phyloP scores from a whole-genome alignment of 2,329 filamentous ascomycete species.

The Ceratocystis variospora region DNA sequence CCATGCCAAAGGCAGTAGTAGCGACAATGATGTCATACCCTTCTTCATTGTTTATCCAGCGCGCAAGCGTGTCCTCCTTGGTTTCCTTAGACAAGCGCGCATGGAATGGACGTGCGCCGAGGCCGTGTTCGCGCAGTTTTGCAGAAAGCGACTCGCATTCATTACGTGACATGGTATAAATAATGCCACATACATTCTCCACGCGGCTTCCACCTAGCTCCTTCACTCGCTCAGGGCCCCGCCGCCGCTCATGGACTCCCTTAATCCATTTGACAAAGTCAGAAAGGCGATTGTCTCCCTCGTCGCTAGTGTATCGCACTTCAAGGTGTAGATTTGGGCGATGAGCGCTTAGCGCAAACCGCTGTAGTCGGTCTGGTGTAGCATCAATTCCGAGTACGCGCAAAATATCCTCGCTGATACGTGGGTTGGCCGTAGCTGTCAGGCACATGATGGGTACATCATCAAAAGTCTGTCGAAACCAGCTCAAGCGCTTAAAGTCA shows the following conservation, averaged over 20 bases:
- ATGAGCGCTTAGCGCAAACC: constrained; percentile 72
- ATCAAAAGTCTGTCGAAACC: constrained; percentile 71
- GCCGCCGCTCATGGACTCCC: constrained; percentile 55
- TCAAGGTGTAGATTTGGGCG: constrained; percentile 83
- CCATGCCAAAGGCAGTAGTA: constrained; percentile 95
- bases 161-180: constrained; percentile 61
- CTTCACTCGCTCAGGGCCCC: constrained; percentile 41
- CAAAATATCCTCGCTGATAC: constrained; percentile 73
- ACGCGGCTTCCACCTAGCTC: constrained; percentile 47
- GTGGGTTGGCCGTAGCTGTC: constrained; percentile 76
- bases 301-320: constrained; percentile 66
- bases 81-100: constrained; percentile 51
- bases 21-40: constrained; percentile 88
- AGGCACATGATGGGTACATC: constrained; percentile 83
- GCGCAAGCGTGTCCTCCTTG: constrained; percentile 56
- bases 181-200: constrained; percentile 60
- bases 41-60: constrained; percentile 58
- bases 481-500: constrained; percentile 73
- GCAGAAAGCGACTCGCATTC: constrained; percentile 61
- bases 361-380: constrained; percentile 44
- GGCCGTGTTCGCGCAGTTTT: constrained; percentile 50
- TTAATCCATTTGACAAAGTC: constrained; percentile 68
- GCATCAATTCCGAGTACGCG: constrained; percentile 54
- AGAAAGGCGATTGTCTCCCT: constrained; percentile 55
- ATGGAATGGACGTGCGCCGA: constrained; percentile 62